These are phyloP conservation scores for Phoenix dactylifera DNA, from an alignment of 176 grass and related monocot species.

Conservation along the genomic window DNA sequence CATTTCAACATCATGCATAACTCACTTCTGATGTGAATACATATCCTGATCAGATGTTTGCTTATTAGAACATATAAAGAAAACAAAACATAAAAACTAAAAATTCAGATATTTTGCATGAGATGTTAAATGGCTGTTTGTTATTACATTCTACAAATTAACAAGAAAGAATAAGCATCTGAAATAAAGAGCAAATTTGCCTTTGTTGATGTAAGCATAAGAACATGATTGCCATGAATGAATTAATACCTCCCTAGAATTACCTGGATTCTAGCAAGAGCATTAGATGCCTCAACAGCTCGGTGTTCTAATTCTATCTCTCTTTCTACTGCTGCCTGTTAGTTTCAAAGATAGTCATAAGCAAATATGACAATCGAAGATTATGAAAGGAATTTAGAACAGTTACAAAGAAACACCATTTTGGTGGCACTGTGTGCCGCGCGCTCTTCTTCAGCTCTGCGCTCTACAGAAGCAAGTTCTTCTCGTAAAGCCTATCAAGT, in stretches of 20 bases:
- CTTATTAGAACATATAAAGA: no score
- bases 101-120: no score
- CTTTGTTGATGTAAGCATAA: no score
- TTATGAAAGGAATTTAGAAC: constrained; percentile 7
- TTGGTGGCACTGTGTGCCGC: constrained; percentile 96
- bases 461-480: constrained; percentile 76
- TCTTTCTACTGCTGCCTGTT: constrained; percentile 95
- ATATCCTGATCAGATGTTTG: no score
- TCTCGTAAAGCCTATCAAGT: constrained; percentile 70
- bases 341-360: constrained; percentile 17
- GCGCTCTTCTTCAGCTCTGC: constrained; percentile 92
- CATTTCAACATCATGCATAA: no score
- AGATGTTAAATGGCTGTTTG: no score
- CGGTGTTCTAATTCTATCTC: constrained; percentile 97
- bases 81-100: no score
- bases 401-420: constrained; percentile 44
- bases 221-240: no score
- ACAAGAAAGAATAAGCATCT: no score
- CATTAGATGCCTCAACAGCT: constrained; percentile 96
- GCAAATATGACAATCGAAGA: constrained; percentile 11
- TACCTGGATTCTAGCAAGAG: constrained; percentile 99
- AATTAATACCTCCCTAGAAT: neutral
- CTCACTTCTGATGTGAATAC: no score
- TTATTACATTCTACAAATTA: no score
- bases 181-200: no score